Base-by-base conservation (phyloP, 257 asterid genomes). In the Vinca minor region DNA sequence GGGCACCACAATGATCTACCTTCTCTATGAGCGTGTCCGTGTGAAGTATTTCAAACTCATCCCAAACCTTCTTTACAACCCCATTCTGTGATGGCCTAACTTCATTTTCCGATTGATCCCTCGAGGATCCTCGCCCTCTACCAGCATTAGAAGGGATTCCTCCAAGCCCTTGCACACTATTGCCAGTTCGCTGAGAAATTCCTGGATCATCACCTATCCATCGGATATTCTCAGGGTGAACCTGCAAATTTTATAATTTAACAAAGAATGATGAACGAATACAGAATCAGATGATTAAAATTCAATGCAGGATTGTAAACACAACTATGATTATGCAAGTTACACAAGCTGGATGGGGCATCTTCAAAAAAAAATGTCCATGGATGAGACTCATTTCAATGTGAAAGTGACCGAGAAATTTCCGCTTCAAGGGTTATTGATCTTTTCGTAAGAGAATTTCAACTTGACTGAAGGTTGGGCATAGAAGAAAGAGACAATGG, bases 151-250 rank as follows among this genome's bases (percentile, higher is more conserved):
- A 82, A 66, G 65, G 63, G 57, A 64, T 80, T 74, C 74, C 81
- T 34, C 67, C 70, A 76, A 47, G 20, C 26, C 71, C 73, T 73
- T 63, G 75, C 39, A 59, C 72, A 59, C 67, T 53, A 66, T 49
- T 59, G 64, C 77, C 93, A 53, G 77, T 86, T 20, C 44, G 74
- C 69, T 75, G 89, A 70, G 88, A 74, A 72, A 80, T 64, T 52
- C 80, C 91, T 20, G 97, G 97, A 70, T 87, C 88, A 67, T 80
- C 88, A 68, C 95, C 97, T 68, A 87, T 74, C 99, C 99, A 93
- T 65, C 87, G 82, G 58, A 93, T 84, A 77, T 89, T 95, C 77
- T 80, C 89, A n/a, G 84, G 83, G 48, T 83, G 87, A 69, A 93
- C 77, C 99, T 93, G 89, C 65, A 77, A 74, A 31, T 6, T 38